Evolutionary conservation across 192 early-diverging fungal species (phyloP).

Genomic region (Backusella tarrabulga): DNA sequence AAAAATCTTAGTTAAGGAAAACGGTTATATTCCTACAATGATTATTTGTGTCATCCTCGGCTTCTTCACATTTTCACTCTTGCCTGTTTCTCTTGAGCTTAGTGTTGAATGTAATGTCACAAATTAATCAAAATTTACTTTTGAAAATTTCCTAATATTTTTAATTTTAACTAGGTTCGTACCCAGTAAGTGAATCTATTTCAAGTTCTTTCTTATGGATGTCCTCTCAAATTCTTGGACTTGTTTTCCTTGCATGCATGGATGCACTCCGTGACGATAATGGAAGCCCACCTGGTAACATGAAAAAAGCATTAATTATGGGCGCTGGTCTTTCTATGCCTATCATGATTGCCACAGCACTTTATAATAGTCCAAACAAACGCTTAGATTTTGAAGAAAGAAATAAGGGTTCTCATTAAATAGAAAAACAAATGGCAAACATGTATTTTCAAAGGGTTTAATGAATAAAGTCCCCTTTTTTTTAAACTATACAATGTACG

Average conservation of each 20-base stretch:
- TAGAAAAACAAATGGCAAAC: not conserved
- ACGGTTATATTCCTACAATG: conserved; percentile 19
- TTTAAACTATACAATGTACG: conserved; percentile 13
- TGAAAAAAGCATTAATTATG: conserved; percentile 24
- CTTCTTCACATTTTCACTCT: conserved; percentile 32
- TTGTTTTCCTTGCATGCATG: conserved; percentile 26
- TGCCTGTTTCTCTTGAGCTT: conserved; percentile 36
- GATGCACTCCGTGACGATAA: conserved; percentile 22
- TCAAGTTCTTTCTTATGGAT: conserved; percentile 38
- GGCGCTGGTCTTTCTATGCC: conserved; percentile 13
- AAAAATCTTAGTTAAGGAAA: conserved; percentile 4
- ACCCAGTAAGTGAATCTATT: conserved; percentile 33
- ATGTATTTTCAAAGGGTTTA: not conserved
- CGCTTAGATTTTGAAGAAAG: conserved; percentile 33
- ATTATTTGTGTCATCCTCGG: conserved; percentile 28
- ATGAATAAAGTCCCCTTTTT: not conserved
- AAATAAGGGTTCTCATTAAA: conserved; percentile 3
- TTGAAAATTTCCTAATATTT: not conserved
- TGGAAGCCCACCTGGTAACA: conserved; percentile 24
- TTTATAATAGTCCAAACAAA: conserved; percentile 32
- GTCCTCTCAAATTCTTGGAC: conserved; percentile 26
- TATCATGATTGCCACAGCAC: not conserved
- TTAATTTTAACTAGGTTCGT: conserved; percentile 21
- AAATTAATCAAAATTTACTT: not conserved
- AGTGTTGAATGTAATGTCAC: conserved; percentile 35